These are phyloP conservation scores for Xylaria sp. DNA, from an alignment of 2,329 filamentous ascomycete species.

Conservation along the genomic window DNA sequence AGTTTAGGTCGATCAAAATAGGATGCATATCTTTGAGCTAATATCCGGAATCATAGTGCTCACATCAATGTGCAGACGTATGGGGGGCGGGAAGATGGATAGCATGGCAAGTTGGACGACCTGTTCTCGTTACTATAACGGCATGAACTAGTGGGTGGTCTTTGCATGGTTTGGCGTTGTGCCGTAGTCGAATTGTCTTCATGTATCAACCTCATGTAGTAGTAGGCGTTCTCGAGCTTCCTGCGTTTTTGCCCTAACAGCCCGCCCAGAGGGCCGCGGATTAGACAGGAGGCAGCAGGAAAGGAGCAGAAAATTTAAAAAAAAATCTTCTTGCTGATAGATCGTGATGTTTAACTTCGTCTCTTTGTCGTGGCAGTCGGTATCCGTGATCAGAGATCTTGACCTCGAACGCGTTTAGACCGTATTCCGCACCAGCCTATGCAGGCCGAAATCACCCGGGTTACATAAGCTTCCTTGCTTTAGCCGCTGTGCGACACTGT, in stretches of 20 bases:
- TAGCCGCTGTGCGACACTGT: too few species aligned
- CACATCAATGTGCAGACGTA: neutral
- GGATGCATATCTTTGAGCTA: neutral
- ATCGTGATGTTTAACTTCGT: too few species aligned
- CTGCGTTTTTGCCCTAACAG: neutral
- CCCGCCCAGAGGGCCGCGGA: neutral
- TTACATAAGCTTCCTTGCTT: too few species aligned
- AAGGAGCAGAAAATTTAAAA: too few species aligned
- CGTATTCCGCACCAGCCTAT: too few species aligned
- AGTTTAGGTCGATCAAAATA: neutral
- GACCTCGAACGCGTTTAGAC: too few species aligned
- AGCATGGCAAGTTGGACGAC: neutral
- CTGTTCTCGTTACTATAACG: slow-evolving; percentile 9
- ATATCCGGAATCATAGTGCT: neutral
- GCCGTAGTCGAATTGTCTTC: slow-evolving; percentile 3
- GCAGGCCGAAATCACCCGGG: too few species aligned
- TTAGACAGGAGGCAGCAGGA: neutral
- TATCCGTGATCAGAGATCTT: too few species aligned
- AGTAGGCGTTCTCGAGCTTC: neutral
- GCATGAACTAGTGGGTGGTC: slow-evolving; percentile 5
- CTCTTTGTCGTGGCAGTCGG: too few species aligned
- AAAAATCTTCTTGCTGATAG: too few species aligned
- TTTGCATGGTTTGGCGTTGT: slow-evolving; percentile 25
- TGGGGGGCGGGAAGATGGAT: neutral
- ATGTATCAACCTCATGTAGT: slow-evolving; percentile 19